Evolutionary conservation across 2,329 filamentous ascomycete species (phyloP).

Genomic region (Beauveria caledonica): DNA sequence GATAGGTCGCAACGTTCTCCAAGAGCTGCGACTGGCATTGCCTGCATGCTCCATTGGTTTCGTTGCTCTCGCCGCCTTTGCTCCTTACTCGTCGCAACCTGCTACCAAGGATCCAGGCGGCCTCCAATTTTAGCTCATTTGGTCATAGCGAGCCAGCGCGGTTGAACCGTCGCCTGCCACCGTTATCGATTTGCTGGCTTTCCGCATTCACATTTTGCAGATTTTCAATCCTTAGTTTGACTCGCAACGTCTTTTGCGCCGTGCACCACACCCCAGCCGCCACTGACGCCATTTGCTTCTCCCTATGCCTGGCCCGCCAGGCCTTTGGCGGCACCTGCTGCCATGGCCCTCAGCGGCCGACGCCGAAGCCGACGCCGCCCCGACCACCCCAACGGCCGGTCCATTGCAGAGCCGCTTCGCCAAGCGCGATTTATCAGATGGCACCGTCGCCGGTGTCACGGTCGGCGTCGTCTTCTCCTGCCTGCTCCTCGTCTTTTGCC

Average conservation of each 20-base stretch:
- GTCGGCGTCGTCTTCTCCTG: conserved; percentile 28
- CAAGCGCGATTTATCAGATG: conserved; percentile 21
- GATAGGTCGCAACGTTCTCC: not conserved
- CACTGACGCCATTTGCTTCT: not conserved
- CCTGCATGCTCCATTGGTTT: not conserved
- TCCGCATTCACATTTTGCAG: not conserved
- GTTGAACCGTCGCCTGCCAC: not conserved
- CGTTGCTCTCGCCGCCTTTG: not conserved
- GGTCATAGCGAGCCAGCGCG: not conserved
- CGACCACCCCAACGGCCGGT: not conserved
- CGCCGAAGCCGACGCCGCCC: not conserved
- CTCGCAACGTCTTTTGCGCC: not conserved
- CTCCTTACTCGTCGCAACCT: not conserved
- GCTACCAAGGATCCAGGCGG: not conserved
- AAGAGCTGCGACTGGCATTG: conserved; percentile 1
- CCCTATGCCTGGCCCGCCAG: conserved; percentile 3
- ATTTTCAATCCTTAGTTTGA: not conserved
- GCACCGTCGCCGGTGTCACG: conserved; percentile 30
- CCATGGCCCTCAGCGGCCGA: not conserved
- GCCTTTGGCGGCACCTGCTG: conserved; percentile 3
- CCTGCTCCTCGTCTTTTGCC: conserved; percentile 27
- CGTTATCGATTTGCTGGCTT: not conserved
- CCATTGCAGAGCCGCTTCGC: not conserved
- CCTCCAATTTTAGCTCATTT: conserved; percentile 7
- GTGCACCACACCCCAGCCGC: not conserved